Conservation (phyloP, 2,329 filamentous ascomycete genomes). For the Microcera coccophila region DNA sequence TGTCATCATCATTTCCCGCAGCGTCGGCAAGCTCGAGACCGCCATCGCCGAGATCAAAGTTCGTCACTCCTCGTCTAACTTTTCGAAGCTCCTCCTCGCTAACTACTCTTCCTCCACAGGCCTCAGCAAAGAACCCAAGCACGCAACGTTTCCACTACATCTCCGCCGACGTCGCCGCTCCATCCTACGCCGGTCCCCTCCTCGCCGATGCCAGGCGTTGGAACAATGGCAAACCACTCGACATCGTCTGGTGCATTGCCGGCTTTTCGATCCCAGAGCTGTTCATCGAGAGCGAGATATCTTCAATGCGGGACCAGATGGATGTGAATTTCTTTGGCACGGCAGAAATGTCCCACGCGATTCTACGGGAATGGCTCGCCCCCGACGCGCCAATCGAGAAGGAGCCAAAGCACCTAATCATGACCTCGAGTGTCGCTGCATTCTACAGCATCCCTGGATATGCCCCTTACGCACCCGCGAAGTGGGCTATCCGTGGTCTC, state of each 20-base stretch:
- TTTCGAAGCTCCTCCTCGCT: neutral
- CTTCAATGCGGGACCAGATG: slow-evolving; percentile 72
- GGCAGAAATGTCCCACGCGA: slow-evolving; percentile 79
- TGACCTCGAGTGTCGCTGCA: slow-evolving; percentile 74
- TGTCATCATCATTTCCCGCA: slow-evolving; percentile 79
- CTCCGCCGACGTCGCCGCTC: slow-evolving; percentile 72
- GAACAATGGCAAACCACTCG: slow-evolving; percentile 71
- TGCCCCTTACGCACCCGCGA: slow-evolving; percentile 75
- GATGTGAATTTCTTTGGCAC: slow-evolving; percentile 88
- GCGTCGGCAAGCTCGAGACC: slow-evolving; percentile 66
- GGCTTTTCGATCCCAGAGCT: slow-evolving; percentile 70
- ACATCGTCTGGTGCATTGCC: slow-evolving; percentile 89
- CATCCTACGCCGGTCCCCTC: slow-evolving; percentile 65
- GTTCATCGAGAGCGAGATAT: slow-evolving; percentile 69
- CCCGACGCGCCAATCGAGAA: slow-evolving; percentile 41
- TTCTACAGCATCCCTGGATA: slow-evolving; percentile 81
- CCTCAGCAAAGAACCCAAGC: slow-evolving; percentile 59
- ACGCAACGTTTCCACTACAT: slow-evolving; percentile 80
- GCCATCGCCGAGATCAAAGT: slow-evolving; percentile 65
- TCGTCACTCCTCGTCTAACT: slow-evolving; percentile 14
- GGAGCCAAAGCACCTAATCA: slow-evolving; percentile 72
- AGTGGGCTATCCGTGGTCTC: slow-evolving; percentile 78
- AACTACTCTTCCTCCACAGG: slow-evolving; percentile 37
- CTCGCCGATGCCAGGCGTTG: slow-evolving; percentile 69
- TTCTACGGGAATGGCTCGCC: slow-evolving; percentile 69